These are phyloP conservation scores for Asterophora parasitica DNA, from an alignment of 768 basidiomycete species.

Conservation along the genomic window DNA sequence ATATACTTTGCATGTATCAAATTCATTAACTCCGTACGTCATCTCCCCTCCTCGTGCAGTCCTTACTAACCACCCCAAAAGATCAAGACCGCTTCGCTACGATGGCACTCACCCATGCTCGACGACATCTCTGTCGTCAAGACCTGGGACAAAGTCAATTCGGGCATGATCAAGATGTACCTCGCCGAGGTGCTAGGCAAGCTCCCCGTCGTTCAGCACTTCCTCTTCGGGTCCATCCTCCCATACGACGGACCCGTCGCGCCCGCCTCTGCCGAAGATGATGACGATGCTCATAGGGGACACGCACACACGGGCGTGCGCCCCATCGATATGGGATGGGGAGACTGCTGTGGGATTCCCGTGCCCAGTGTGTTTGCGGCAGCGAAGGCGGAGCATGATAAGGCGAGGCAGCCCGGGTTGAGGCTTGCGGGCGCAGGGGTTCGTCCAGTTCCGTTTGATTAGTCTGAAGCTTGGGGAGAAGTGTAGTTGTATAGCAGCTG, in stretches of 20 bases:
- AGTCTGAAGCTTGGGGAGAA: no score
- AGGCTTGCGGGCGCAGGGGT: constrained; percentile 50
- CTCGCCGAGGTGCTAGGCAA: constrained; percentile 91
- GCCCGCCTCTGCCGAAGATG: constrained; percentile 4
- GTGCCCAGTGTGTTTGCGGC: constrained; percentile 82
- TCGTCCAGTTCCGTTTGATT: constrained; percentile 80
- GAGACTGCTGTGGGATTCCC: constrained; percentile 88
- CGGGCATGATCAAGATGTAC: constrained; percentile 98
- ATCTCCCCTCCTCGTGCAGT: neutral
- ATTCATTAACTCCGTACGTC: constrained; percentile 87
- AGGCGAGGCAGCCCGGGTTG: constrained; percentile 33
- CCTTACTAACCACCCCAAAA: constrained; percentile 22
- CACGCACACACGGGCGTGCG: constrained; percentile 46
- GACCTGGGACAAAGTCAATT: constrained; percentile 95
- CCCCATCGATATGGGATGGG: constrained; percentile 64
- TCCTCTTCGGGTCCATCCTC: constrained; percentile 84
- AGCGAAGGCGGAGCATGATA: constrained; percentile 47
- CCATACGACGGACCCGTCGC: constrained; percentile 55
- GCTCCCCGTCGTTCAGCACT: constrained; percentile 94
- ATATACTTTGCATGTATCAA: constrained; percentile 96
- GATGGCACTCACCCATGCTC: constrained; percentile 99
- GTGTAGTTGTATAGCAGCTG: no score
- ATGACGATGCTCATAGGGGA: constrained; percentile 40
- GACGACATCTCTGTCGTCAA: constrained; percentile 96
- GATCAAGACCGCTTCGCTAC: constrained; percentile 93